Evolutionary conservation across 495 filamentous ascomycete genomes (phyloP), one percentile per base, ranked within the genome.

Genomic region (Astrothelium macrocarpum): DNA sequence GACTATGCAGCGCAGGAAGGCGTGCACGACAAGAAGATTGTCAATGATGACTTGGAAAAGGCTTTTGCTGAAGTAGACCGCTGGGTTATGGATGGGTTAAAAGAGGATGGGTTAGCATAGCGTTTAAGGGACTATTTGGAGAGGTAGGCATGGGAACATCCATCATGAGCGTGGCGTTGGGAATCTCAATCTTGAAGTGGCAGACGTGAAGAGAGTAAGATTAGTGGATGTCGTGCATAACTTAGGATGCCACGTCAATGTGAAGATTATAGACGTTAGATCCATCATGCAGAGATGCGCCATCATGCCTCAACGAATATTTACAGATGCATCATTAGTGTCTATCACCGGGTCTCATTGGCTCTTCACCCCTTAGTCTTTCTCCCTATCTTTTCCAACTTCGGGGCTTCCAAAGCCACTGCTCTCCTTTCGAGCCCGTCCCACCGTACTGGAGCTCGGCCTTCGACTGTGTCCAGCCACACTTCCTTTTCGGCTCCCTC

Each of bases 1-100:
- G 90, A 87, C 65, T 96, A 84, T 73, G 79, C 91, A 18, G 81
- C 87, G 70, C 80, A 49, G 25, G 66, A 83, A 0, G 91, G 88
- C 18, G 85, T 86, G 11, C 89, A 94, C 74, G 94, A 97, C 68
- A 84, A 84, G 76, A 85, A 90, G 61, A 85, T 98, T 65, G 86
- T 96, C 36, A 98, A 98, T 71, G 88, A 95, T 74, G 84, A 96
- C 70, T 73, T 97, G 66, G 90, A 96, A 64, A 85, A 74, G 68
- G 90, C 94, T 1, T 97, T 90, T 77, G 73, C 75, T 66, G 88
- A 96, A 75, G 74, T 96, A 58, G 49, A 56, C 9, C 7, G 25
- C 49, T 56, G 49, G 49, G 25, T 56, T 5, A 56, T 56, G 49
- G 23, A 29, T 3, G 49, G 49, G 0, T 29, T 56, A 25, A 56